Evolutionary conservation across 2,329 filamentous ascomycete species (phyloP), one percentile per base, ranked within the genome.

Genomic region (Coccinonectria pachysandricola): DNA sequence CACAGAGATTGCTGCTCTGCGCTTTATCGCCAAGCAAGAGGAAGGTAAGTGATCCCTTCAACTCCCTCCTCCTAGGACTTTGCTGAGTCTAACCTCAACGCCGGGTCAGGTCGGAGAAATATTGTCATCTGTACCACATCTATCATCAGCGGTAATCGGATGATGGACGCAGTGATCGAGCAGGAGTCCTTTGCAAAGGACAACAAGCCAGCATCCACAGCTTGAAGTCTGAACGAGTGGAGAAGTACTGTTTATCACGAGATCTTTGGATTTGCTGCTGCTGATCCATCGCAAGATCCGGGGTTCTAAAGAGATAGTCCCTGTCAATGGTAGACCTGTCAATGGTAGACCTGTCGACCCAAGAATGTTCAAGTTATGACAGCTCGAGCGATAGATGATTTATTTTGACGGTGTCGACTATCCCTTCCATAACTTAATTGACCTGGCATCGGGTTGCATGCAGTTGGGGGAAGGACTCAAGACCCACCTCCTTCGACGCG

Each of bases 81-180:
- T 19, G 17, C 12, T 16, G 15, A 15, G 15, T 25, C 40, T 45
- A 34, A 44, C 30, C 8, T 22, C 24, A 15, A 22, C 16, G 5
- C 19, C n/a, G 24, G 19, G 7, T 19, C 48, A 78, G 78, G 68
- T 26, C 77, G 79, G 42, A 76, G 82, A 52, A 83, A 83, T 48
- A 79, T 98, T 42, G 66, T 98, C 24, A 87, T 98, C 48, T 92
- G 84, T 53, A 88, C 91, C 25, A 98, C 91, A 10, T 83, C 82
- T 28, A 79, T 98, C 21, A 75, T 96, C 33, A 93, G 75, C 58
- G 91, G 92, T 15, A 83, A 88, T 53, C 75, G 70, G 47, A 83
- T 95, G 60, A 87, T 98, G 68, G 80, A 84, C 24, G 75, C 79
- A 23, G 85, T 81, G 30, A 78, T 88, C 43, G 84, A 91, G 62